phyloP scores from a whole-genome alignment of 2,329 filamentous ascomycete genomes.

The Phialemonium atrogriseum region DNA sequence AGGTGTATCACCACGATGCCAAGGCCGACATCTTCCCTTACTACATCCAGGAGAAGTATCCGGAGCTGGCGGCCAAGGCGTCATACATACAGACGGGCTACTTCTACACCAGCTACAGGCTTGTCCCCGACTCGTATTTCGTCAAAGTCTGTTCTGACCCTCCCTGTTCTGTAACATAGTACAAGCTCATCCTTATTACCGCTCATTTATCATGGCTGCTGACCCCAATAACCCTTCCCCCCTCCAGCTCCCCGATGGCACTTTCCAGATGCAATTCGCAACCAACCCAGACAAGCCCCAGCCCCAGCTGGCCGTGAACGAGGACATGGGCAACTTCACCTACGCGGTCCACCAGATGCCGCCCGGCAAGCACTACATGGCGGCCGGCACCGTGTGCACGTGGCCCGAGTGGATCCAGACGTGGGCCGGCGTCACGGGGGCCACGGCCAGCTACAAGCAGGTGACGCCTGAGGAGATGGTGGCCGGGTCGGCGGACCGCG shows the following conservation, averaged over 20 bases:
- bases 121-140: constrained; percentile 37
- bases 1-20: constrained; percentile 44
- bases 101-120: constrained; percentile 38
- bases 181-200: not conserved
- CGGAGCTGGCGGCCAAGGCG: constrained; percentile 37
- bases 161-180: no score
- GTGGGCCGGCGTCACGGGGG: constrained; percentile 29
- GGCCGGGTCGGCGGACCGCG: constrained; percentile 24
- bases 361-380: constrained; percentile 39
- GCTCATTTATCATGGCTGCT: not conserved
- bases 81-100: constrained; percentile 42
- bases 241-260: constrained; percentile 27
- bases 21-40: constrained; percentile 42
- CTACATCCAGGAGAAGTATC: constrained; percentile 34
- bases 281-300: constrained; percentile 26
- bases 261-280: constrained; percentile 38
- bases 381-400: constrained; percentile 33
- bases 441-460: constrained; percentile 28
- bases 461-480: constrained; percentile 32
- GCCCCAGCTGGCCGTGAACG: constrained; percentile 37
- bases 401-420: constrained; percentile 36
- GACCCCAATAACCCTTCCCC: not conserved
- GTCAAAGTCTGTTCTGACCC: constrained; percentile 33
- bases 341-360: constrained; percentile 42
- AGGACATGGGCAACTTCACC: constrained; percentile 37